Evolutionary conservation across 2,329 filamentous ascomycete genomes (phyloP), one percentile per base, ranked within the genome.

Genomic region (Venturia oleaginea): DNA sequence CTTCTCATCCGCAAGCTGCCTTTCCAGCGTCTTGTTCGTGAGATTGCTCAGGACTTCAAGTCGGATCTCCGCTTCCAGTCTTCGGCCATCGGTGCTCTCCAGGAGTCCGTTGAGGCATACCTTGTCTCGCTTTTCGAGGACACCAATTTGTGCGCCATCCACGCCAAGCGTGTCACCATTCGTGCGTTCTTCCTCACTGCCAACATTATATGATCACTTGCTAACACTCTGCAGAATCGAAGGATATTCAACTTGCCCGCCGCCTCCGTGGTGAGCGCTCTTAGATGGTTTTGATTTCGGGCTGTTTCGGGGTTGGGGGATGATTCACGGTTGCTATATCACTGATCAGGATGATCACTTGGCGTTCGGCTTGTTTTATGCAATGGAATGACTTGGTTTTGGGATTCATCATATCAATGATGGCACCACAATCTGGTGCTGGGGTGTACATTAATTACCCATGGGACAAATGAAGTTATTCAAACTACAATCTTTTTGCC

Each of bases 61-160:
- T 81, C 71, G 79, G 88, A 90, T 67, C 86, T 97, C 76, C 86
- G 93, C 70, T 99, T 94, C 92, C 94, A 97, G 79, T 95, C 90
- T 63, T 93, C 96, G 71, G 93, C 94, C 62, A 94, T 97, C 71
- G 86, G 90, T 72, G 93, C 93, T 15, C 83, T 97, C 2, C 93
- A 97, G 78, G 93, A 97, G 81, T 91, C 93, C 17, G 86, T 92
- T n/a, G 93, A 97, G 79, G 93, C 93, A 5, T 97, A 96, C 77
- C 83, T 97, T 70, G 90, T 97, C 66, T 92, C 96, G 73, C 81
- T 97, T n/a, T 97, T 97, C 73, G 92, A 97, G 75, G 91, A 96
- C 77, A 91, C 91, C 68, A 97, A 97, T 79, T 84, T 97, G 51
- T 97, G 93, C 79, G 94, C 93, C 67, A 92, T 97, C 71, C 93